Conservation (phyloP, 2,329 filamentous ascomycete genomes). For the Paramyrothecium roridum region DNA sequence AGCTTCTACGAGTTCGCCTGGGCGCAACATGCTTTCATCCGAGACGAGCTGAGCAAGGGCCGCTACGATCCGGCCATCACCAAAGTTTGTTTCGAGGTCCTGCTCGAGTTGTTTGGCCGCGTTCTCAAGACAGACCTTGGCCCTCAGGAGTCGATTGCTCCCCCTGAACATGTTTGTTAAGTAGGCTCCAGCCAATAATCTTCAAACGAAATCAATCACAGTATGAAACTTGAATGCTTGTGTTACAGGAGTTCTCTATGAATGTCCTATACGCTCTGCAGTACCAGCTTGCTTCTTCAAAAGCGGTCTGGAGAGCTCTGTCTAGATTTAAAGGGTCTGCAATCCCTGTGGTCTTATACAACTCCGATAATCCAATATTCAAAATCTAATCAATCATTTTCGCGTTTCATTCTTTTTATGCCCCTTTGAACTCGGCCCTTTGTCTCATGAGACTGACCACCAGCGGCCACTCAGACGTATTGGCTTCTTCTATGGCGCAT, state of each 20-base stretch:
- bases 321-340: not conserved
- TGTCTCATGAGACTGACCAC: slow-evolving; percentile 14
- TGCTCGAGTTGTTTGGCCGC: slow-evolving; percentile 80
- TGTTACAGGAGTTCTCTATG: not conserved
- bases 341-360: not conserved
- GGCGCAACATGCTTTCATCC: slow-evolving; percentile 92
- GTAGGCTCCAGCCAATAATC: not conserved
- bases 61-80: slow-evolving; percentile 84
- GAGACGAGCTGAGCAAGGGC: slow-evolving; percentile 91
- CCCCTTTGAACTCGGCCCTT: slow-evolving; percentile 9
- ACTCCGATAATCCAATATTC: not conserved
- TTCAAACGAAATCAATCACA: too few species aligned
- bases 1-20: slow-evolving; percentile 89
- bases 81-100: slow-evolving; percentile 86
- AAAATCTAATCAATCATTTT: slow-evolving; percentile 3
- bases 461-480: slow-evolving; percentile 20
- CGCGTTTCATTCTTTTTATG: slow-evolving; percentile 4
- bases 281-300: not conserved
- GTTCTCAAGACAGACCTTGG: slow-evolving; percentile 78
- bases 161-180: slow-evolving; percentile 72
- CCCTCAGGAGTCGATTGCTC: slow-evolving; percentile 53
- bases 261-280: not conserved
- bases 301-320: not conserved
- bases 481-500: slow-evolving; percentile 18
- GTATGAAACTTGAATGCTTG: too few species aligned